A percentile compares a stretch with the other conserved stretches of the same genome.
These are phyloP conservation scores for Pyricularia grisea DNA, from an alignment of 2,329 filamentous ascomycete species.

Conservation along the genomic window DNA sequence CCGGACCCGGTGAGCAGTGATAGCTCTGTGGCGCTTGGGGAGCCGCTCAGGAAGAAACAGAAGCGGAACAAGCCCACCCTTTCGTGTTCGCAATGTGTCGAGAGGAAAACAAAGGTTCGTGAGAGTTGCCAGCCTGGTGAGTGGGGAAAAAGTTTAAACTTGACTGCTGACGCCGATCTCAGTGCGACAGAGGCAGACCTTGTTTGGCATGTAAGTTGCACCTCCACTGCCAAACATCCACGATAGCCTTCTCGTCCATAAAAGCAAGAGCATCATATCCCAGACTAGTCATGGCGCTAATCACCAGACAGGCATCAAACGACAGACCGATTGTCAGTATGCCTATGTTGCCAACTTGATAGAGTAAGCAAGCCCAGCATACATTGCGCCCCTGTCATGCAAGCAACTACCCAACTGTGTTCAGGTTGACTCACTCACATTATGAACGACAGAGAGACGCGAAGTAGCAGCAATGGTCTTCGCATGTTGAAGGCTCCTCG, in stretches of 20 bases:
- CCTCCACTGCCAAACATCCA: not conserved
- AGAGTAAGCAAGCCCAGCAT: slow-evolving; percentile 40
- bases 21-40: slow-evolving; percentile 12
- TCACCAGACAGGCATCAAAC: slow-evolving; percentile 48
- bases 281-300: not conserved
- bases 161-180: slow-evolving; percentile 5
- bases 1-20: slow-evolving; percentile 10
- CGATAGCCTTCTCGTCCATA: not conserved
- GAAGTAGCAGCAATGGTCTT: slow-evolving; percentile 28
- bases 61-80: slow-evolving; percentile 78
- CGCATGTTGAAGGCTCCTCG: slow-evolving; percentile 49
- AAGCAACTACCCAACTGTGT: not conserved
- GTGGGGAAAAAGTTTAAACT: not conserved
- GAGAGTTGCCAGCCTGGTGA: slow-evolving; percentile 7
- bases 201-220: slow-evolving; percentile 50
- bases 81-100: slow-evolving; percentile 71
- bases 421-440: not conserved
- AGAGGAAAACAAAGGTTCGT: slow-evolving; percentile 70
- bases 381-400: not conserved
- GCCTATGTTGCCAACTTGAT: slow-evolving; percentile 68
- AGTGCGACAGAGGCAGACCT: slow-evolving; percentile 70
- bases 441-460: slow-evolving; percentile 34
- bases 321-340: slow-evolving; percentile 68
- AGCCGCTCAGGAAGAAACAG: slow-evolving; percentile 58
- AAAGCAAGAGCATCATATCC: not conserved